Evolutionary conservation across 495 filamentous ascomycete genomes (phyloP).

Genomic region (Aeminium ludgeri): DNA sequence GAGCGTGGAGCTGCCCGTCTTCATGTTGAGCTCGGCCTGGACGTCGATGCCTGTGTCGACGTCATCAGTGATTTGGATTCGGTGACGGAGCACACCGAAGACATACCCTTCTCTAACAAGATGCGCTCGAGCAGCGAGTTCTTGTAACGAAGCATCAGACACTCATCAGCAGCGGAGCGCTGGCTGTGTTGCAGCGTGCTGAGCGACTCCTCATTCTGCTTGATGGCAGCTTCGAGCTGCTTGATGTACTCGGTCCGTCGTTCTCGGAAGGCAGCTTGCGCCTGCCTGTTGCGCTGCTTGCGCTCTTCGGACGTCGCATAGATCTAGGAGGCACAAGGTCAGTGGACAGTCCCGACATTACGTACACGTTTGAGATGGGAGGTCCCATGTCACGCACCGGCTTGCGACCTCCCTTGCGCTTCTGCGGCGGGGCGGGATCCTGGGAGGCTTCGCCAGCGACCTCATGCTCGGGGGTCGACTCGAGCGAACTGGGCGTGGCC

Average conservation of each 20-base stretch:
- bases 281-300: constrained; percentile 94
- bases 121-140: constrained; percentile 93
- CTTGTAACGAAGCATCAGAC: constrained; percentile 95
- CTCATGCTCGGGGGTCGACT: constrained; percentile 38
- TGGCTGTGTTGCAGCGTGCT: constrained; percentile 86
- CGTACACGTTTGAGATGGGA: not conserved
- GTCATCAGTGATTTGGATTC: constrained; percentile 1
- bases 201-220: constrained; percentile 86
- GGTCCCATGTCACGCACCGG: constrained; percentile 77
- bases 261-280: constrained; percentile 92
- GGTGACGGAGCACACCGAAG: no score
- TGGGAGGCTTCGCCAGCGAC: constrained; percentile 32
- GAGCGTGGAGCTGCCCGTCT: constrained; percentile 59
- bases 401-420: constrained; percentile 93
- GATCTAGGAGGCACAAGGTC: constrained; percentile 38
- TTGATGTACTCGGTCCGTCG: constrained; percentile 98
- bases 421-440: constrained; percentile 48
- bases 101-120: constrained; percentile 77
- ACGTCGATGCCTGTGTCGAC: constrained; percentile 77
- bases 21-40: constrained; percentile 80
- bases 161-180: constrained; percentile 88
- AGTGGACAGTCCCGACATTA: constrained; percentile 13
- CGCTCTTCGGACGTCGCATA: constrained; percentile 97
- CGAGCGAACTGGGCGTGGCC: constrained; percentile 24
- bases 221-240: constrained; percentile 92